phyloP scores from a whole-genome alignment of 2,329 filamentous ascomycete species.

The Fusarium illudens region DNA sequence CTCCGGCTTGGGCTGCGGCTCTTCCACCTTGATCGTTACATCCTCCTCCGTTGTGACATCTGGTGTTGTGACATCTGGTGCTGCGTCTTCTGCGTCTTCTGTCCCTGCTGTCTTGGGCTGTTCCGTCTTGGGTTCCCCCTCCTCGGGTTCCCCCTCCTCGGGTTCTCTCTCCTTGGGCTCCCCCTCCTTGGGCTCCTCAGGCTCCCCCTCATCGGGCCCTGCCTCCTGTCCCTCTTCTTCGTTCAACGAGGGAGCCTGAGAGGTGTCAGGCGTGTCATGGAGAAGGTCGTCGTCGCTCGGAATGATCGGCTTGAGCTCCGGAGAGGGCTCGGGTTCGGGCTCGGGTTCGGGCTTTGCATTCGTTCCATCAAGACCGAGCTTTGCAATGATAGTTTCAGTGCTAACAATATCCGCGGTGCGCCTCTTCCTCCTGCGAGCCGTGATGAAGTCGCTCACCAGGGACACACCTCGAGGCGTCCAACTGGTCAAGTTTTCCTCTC shows the following conservation, averaged over 20 bases:
- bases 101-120: conserved; percentile 28
- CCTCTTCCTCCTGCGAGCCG: conserved; percentile 74
- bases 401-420: conserved; percentile 83
- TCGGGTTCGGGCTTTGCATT: conserved; percentile 45
- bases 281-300: conserved; percentile 65
- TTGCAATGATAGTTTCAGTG: conserved; percentile 71
- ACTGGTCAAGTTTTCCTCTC: conserved; percentile 83
- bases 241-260: conserved; percentile 52
- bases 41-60: conserved; percentile 25
- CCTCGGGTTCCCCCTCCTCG: not conserved
- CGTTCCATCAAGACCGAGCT: conserved; percentile 60
- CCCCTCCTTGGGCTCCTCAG: conserved; percentile 7
- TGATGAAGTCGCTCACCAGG: conserved; percentile 86
- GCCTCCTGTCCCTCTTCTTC: conserved; percentile 36
- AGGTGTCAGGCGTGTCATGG: conserved; percentile 64
- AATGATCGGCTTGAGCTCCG: conserved; percentile 52
- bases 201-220: not conserved
- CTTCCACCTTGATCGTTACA: conserved; percentile 37
- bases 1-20: conserved; percentile 46
- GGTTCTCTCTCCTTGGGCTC: not conserved
- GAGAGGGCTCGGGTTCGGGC: conserved; percentile 49
- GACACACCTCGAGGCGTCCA: conserved; percentile 94
- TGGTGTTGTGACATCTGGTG: not conserved
- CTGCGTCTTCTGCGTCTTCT: conserved; percentile 26
- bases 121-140: not conserved